Percentiles rank a stretch among this genome's conserved stretches.
Evolutionary conservation across 768 basidiomycete species (phyloP).

Genomic region (Zangia roseola): DNA sequence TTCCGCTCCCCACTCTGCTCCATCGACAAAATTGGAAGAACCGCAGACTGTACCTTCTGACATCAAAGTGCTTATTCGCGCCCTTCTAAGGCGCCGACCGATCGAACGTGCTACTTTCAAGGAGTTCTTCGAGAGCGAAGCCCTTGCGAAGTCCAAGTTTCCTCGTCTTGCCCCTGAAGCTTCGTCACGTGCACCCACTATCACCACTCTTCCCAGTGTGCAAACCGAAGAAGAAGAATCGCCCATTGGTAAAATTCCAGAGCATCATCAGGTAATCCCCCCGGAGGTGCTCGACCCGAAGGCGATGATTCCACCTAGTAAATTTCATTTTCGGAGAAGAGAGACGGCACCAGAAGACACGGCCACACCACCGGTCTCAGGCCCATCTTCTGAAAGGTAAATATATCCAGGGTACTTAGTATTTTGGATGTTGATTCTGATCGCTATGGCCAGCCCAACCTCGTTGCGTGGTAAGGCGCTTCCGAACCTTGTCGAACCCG

Average conservation of each 20-base stretch:
- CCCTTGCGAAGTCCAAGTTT: slow-evolving; percentile 75
- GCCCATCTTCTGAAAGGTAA: slow-evolving; percentile 24
- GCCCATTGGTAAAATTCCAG: slow-evolving; percentile 52
- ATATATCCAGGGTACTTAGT: neutral
- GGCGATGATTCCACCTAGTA: slow-evolving; percentile 80
- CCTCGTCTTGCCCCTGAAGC: slow-evolving; percentile 44
- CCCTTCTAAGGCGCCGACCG: slow-evolving; percentile 81
- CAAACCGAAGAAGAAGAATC: slow-evolving; percentile 30
- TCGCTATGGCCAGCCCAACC: slow-evolving; percentile 9
- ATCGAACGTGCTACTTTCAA: slow-evolving; percentile 85
- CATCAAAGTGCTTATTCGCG: slow-evolving; percentile 83
- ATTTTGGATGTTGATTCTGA: slow-evolving; percentile 1
- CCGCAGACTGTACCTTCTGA: slow-evolving; percentile 68
- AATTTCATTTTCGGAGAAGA: slow-evolving; percentile 64
- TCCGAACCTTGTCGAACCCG: slow-evolving; percentile 7
- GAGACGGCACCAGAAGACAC: slow-evolving; percentile 19
- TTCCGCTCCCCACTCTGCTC: slow-evolving; percentile 11
- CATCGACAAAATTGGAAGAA: slow-evolving; percentile 40
- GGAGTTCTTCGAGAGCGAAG: slow-evolving; percentile 85
- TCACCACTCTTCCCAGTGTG: slow-evolving; percentile 12
- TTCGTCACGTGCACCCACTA: slow-evolving; percentile 8
- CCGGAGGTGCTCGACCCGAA: slow-evolving; percentile 79
- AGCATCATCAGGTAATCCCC: slow-evolving; percentile 70
- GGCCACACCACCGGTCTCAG: neutral
- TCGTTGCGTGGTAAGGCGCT: slow-evolving; percentile 19